These are phyloP conservation scores for Gloeostereum incarnatum DNA, from an alignment of 768 basidiomycete genomes.

Conservation along the genomic window DNA sequence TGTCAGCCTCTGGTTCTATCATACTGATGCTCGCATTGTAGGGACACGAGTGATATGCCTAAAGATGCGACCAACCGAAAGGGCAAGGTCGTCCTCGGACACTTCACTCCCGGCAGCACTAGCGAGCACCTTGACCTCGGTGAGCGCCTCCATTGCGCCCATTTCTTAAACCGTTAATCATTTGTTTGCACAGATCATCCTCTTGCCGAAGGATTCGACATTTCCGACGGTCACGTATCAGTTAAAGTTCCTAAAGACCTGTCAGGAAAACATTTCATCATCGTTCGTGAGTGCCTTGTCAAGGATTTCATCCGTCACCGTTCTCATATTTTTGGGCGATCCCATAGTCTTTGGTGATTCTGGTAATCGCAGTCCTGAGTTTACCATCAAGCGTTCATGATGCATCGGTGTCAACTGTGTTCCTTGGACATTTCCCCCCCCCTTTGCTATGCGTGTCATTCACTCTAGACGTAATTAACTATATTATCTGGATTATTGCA, in stretches of 20 bases:
- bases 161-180: constrained; percentile 4
- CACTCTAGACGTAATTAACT: constrained; percentile 13
- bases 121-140: constrained; percentile 39
- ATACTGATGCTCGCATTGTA: constrained; percentile 12
- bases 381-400: constrained; percentile 27
- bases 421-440: constrained; percentile 5
- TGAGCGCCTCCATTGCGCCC: constrained; percentile 13
- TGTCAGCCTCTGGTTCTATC: constrained; percentile 8
- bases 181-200: constrained; percentile 30
- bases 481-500: background rate
- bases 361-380: constrained; percentile 40
- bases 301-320: no score
- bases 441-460: constrained; percentile 6
- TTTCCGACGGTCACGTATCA: constrained; percentile 28
- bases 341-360: constrained; percentile 44
- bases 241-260: constrained; percentile 34
- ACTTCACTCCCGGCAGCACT: constrained; percentile 21
- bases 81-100: constrained; percentile 38
- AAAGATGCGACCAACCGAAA: constrained; percentile 21
- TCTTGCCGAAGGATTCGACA: constrained; percentile 35
- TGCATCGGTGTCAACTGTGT: constrained; percentile 6
- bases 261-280: constrained; percentile 29
- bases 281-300: constrained; percentile 46
- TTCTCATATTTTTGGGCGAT: background rate
- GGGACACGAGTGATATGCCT: constrained; percentile 29